phyloP scores from a whole-genome alignment of 1,284 basidiomycete genomes.

The Fomes fomentarius region DNA sequence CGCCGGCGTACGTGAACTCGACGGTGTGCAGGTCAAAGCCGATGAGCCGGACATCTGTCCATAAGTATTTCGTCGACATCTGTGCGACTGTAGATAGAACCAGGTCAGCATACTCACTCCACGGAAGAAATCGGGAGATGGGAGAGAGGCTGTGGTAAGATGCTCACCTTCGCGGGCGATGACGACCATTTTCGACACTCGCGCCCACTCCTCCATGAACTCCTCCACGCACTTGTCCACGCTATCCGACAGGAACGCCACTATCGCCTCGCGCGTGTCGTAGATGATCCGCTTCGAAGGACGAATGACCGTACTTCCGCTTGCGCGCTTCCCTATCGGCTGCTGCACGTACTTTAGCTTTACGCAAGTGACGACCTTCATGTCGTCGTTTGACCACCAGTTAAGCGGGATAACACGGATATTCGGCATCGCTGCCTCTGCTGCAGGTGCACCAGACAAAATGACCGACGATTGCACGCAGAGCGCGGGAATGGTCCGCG shows the following conservation, averaged over 20 bases:
- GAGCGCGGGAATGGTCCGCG: constrained; percentile 76
- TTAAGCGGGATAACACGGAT: constrained; percentile 86
- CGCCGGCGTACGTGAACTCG: constrained; percentile 79
- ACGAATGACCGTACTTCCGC: constrained; percentile 65
- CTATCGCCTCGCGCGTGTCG: constrained; percentile 81
- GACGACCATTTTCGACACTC: constrained; percentile 89
- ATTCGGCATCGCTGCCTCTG: constrained; percentile 89
- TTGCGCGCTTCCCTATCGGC: constrained; percentile 72
- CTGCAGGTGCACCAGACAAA: constrained; percentile 77
- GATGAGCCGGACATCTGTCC: constrained; percentile 75
- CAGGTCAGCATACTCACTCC: constrained; percentile 4
- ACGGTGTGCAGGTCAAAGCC: constrained; percentile 90
- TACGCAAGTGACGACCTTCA: constrained; percentile 79
- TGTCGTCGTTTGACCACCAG: constrained; percentile 86
- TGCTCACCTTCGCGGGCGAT: constrained; percentile 81
- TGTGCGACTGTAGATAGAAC: constrained; percentile 64
- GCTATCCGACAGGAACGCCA: constrained; percentile 85
- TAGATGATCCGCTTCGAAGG: constrained; percentile 86
- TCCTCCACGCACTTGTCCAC: constrained; percentile 87
- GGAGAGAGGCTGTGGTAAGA: background rate
- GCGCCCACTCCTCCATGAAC: constrained; percentile 89
- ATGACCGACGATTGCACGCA: constrained; percentile 84
- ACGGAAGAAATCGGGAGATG: background rate
- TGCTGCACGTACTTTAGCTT: constrained; percentile 88
- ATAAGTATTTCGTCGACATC: constrained; percentile 72